Base-by-base conservation (phyloP, 176 grass and related monocot species). In the Tillandsia leiboldiana region DNA sequence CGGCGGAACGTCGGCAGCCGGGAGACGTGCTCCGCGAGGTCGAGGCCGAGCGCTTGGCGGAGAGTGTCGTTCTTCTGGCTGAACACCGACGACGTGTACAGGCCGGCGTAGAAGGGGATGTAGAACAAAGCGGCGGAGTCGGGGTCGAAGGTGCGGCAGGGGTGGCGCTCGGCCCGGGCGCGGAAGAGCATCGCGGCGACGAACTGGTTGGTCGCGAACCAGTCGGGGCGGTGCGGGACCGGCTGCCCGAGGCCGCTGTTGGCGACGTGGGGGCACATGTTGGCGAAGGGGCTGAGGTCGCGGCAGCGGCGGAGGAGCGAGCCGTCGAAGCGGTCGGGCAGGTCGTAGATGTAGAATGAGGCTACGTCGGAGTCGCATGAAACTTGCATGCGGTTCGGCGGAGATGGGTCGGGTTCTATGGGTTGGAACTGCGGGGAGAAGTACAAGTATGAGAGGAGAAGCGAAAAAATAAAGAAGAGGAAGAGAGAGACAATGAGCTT, bases 31-130 rank as follows among this genome's bases (percentile, higher is more conserved):
- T 91, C 82, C 17, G 64, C 47, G 53, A 84, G 1, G 83, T 58
- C 73, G 83, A 83, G 52, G 84, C 26, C 2, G 85, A 83, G 50
- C 91, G 81, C 64, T 78, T 57, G 12, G 50, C 27, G 23, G 87
- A 56, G 49, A 33, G 79, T 72, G 65, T 62, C 29, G 48, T 74
- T 52, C 7, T 12, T 13, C 23, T 67, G 23, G 10, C n/a, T 29
- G 52, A 53, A 49, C 9, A 59, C 64, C 5, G 50, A 64, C 17
- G 50, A 28, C 13, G 63, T 63, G 7, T 73, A 72, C 13, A 73
- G 51, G 58, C 68, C 51, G 26, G 75, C 24, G 14, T 69, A 70
- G 53, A 83, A 78, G 8, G 75, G 75, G 42, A 83, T 66, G 63
- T 73, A 78, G 59, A 42, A 42, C 33, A 42, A 42, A 42, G 33